phyloP scores from a whole-genome alignment of 352 stramenopile species.

The Globisporangium rhizosaccharum region DNA sequence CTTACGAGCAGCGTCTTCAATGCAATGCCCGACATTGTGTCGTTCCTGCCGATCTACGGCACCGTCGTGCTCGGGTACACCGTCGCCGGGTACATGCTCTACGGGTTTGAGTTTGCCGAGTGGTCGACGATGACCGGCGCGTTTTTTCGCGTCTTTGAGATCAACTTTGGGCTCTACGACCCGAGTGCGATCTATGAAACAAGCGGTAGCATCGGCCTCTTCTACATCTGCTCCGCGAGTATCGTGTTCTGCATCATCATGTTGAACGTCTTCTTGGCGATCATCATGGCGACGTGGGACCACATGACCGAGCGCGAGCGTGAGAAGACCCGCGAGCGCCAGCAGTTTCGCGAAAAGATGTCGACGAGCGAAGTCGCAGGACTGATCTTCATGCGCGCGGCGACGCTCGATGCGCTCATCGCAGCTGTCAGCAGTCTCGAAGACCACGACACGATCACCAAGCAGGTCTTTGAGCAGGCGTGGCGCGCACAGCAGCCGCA shows the following conservation, averaged over 20 bases:
- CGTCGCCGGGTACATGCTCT: constrained; percentile 62
- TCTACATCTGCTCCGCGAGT: constrained; percentile 64
- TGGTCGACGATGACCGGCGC: constrained; percentile 55
- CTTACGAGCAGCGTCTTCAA: constrained; percentile 61
- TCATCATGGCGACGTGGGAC: constrained; percentile 74
- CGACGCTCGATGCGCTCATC: constrained; percentile 47
- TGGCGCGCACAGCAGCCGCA: constrained; percentile 10
- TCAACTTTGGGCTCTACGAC: constrained; percentile 74
- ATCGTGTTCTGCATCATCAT: constrained; percentile 76
- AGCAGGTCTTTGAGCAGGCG: constrained; percentile 28
- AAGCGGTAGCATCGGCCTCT: constrained; percentile 40
- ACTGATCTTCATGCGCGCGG: constrained; percentile 42
- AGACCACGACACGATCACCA: constrained; percentile 27
- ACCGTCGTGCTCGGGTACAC: constrained; percentile 58
- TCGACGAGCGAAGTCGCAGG: constrained; percentile 22
- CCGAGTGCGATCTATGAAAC: constrained; percentile 65
- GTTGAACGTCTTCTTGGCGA: constrained; percentile 78
- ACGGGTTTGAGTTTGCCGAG: constrained; percentile 51
- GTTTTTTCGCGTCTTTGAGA: constrained; percentile 68
- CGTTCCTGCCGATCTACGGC: constrained; percentile 70
- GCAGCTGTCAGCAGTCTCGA: constrained; percentile 35
- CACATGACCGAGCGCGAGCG: constrained; percentile 40
- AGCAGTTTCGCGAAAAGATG: constrained; percentile 32
- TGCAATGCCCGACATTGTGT: constrained; percentile 61
- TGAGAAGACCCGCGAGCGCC: constrained; percentile 32